Evolutionary conservation across 148 eudicot genomes (phyloP).

Genomic region (Mesembryanthemum crystallinum): DNA sequence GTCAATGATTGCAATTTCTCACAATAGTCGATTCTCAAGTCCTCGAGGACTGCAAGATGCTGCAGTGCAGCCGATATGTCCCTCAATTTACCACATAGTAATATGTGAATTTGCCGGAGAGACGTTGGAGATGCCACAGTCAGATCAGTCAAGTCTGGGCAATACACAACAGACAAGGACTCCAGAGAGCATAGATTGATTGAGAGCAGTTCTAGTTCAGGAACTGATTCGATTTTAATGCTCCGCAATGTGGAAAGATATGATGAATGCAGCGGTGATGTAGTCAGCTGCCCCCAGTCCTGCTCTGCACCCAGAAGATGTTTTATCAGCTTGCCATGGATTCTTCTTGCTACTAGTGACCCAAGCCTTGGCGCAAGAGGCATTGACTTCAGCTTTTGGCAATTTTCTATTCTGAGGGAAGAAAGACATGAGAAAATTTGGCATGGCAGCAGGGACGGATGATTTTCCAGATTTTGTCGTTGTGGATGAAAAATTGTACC

Average conservation of each 20-base stretch:
- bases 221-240: background rate
- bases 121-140: background rate
- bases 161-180: background rate
- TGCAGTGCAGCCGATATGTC: background rate
- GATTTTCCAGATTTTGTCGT: background rate
- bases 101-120: background rate
- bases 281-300: background rate
- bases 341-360: background rate
- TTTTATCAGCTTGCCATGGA: background rate
- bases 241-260: background rate
- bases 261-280: background rate
- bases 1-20: background rate
- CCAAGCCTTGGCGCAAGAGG: constrained; percentile 17
- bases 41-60: background rate
- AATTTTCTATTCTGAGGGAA: background rate
- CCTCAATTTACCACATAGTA: background rate
- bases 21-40: background rate
- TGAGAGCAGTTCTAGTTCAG: background rate
- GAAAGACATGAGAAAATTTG: constrained; percentile 13
- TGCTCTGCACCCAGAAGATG: constrained; percentile 1
- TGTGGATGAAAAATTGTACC: too few relatives aligned
- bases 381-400: constrained; percentile 16
- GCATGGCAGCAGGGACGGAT: background rate
- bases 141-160: background rate
- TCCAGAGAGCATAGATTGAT: background rate